These are phyloP conservation scores for Suhomyces sp. DNA, from an alignment of 805 yeast genomes.

Conservation along the genomic window DNA sequence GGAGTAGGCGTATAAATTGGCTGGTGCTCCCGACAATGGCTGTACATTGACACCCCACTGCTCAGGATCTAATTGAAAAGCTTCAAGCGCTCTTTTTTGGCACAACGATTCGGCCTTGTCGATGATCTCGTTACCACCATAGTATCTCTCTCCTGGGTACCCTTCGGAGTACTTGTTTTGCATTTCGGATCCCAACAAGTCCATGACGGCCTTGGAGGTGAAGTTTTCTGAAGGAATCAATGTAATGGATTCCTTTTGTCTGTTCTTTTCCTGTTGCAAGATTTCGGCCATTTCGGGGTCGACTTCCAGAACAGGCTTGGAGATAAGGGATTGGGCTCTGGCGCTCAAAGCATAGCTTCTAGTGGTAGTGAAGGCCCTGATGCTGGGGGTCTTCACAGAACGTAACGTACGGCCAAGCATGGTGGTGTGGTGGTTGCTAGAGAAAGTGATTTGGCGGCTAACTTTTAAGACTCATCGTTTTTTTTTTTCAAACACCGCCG, in stretches of 20 bases:
- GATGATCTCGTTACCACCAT: conserved; percentile 97
- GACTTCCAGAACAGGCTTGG: conserved; percentile 57
- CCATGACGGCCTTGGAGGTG: conserved; percentile 94
- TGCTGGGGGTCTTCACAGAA: conserved; percentile 20
- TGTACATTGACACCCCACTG: conserved; percentile 99
- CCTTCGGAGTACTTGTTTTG: conserved; percentile 98
- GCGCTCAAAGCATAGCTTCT: conserved; percentile 63
- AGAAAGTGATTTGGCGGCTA: not conserved
- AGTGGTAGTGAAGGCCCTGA: conserved; percentile 12
- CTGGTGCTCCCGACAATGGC: conserved; percentile 95
- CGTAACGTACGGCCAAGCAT: conserved; percentile 30
- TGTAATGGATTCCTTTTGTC: conserved; percentile 92
- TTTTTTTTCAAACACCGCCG: not conserved
- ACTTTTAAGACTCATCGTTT: conserved; percentile 2
- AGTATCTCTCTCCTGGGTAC: conserved; percentile 98
- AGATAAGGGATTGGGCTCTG: conserved; percentile 62
- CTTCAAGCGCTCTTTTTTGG: conserved; percentile 90
- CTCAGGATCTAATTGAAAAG: conserved; percentile 74
- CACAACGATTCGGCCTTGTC: conserved; percentile 91
- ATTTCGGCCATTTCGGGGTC: conserved; percentile 79
- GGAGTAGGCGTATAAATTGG: conserved; percentile 93
- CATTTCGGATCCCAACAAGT: conserved; percentile 96
- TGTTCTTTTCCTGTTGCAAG: conserved; percentile 74
- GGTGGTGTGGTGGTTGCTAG: not conserved
- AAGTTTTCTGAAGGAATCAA: conserved; percentile 96